Evolutionary conservation across 2,329 filamentous ascomycete species (phyloP).

Genomic region (Sclerotinia trifoliorum): DNA sequence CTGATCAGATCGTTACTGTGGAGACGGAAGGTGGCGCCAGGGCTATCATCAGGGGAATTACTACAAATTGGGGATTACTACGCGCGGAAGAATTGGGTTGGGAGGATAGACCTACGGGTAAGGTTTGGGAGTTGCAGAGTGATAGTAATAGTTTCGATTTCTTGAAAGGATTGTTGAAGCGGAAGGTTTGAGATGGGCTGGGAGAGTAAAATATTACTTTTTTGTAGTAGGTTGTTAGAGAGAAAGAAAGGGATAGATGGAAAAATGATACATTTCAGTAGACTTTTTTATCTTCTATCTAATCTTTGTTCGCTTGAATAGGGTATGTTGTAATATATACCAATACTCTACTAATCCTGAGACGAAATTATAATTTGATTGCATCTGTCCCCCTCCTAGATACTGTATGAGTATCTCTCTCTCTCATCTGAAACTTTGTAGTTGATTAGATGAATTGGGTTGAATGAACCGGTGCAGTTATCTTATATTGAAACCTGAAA

Average conservation of each 20-base stretch:
- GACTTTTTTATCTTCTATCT: neutral
- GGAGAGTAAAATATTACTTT: neutral
- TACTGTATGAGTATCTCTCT: neutral
- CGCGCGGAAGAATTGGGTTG: conserved; percentile 77
- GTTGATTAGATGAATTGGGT: too few relatives aligned
- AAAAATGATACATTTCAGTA: neutral
- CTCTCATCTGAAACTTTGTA: neutral
- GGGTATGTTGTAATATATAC: too few relatives aligned
- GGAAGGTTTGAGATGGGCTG: conserved; percentile 52
- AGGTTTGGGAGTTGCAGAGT: conserved; percentile 81
- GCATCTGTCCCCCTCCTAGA: neutral
- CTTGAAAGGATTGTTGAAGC: conserved; percentile 80
- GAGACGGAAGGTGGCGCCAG: conserved; percentile 75
- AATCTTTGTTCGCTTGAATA: too few relatives aligned
- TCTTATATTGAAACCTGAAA: too few relatives aligned
- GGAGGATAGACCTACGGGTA: conserved; percentile 72
- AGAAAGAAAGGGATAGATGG: neutral
- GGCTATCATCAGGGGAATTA: conserved; percentile 82
- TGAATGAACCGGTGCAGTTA: too few relatives aligned
- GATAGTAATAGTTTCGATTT: conserved; percentile 99
- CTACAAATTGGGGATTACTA: conserved; percentile 85
- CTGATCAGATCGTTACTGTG: conserved; percentile 67
- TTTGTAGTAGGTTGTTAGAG: too few relatives aligned
- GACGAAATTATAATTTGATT: too few relatives aligned
- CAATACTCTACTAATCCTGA: too few relatives aligned